phyloP scores from a whole-genome alignment of 495 filamentous ascomycete genomes.

The Massariosphaeria phaeospora region DNA sequence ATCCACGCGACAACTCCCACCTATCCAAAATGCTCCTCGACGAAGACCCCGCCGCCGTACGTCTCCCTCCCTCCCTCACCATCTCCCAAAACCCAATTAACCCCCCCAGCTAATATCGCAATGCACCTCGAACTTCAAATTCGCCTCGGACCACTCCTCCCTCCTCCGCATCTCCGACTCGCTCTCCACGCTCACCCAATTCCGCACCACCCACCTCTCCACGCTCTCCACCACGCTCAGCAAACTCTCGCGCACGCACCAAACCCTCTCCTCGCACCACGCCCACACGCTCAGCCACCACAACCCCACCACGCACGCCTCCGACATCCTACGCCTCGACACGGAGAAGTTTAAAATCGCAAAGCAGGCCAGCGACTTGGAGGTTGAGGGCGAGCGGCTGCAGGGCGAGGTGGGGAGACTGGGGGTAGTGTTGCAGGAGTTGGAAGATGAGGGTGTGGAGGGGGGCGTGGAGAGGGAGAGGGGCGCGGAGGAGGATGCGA shows the following conservation, averaged over 20 bases:
- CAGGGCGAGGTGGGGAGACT: conserved; percentile 75
- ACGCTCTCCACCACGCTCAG: conserved; percentile 67
- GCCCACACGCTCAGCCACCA: conserved; percentile 64
- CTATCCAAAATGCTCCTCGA: conserved; percentile 81
- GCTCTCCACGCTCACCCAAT: conserved; percentile 68
- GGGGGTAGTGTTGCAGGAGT: conserved; percentile 66
- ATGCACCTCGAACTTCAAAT: conserved; percentile 92
- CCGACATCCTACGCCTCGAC: conserved; percentile 75
- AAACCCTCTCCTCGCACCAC: conserved; percentile 64
- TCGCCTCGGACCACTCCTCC: conserved; percentile 75
- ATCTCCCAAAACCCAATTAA: conserved; percentile 1
- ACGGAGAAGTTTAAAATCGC: conserved; percentile 92
- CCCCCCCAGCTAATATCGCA: conserved; percentile 71
- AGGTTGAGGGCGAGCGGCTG: conserved; percentile 86
- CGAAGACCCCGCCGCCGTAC: conserved; percentile 82
- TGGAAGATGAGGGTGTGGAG: conserved; percentile 75
- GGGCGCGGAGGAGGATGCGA: conserved; percentile 54
- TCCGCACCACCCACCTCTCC: conserved; percentile 68
- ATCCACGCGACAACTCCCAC: background rate
- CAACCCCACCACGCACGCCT: conserved; percentile 70
- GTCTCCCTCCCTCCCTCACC: conserved; percentile 18
- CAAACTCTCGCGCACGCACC: conserved; percentile 65
- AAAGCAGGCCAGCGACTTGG: conserved; percentile 78
- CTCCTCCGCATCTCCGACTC: conserved; percentile 83
- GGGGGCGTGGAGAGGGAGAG: conserved; percentile 52